These are phyloP conservation scores for Aspergillus hiratsukae DNA, from an alignment of 2,329 filamentous ascomycete species.

Conservation along the genomic window DNA sequence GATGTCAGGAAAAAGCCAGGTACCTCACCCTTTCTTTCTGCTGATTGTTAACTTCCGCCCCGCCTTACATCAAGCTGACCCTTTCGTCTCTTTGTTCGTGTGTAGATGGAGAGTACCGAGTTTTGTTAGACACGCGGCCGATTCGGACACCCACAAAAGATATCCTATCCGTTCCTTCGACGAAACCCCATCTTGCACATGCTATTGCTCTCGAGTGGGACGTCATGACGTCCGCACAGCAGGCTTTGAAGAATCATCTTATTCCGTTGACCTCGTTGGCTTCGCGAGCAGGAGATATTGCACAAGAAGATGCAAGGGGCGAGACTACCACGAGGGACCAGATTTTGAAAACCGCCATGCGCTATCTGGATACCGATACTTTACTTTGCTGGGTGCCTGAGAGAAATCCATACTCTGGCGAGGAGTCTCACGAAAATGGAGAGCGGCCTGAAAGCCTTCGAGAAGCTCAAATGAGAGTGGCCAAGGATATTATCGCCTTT, in stretches of 20 bases:
- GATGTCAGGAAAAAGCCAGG: constrained; percentile 63
- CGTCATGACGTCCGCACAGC: constrained; percentile 70
- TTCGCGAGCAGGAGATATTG: constrained; percentile 79
- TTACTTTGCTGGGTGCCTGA: constrained; percentile 82
- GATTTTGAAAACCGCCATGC: constrained; percentile 66
- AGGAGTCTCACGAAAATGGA: constrained; percentile 46
- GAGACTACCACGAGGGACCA: constrained; percentile 53
- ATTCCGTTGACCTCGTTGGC: constrained; percentile 85
- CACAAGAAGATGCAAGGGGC: constrained; percentile 57
- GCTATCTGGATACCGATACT: constrained; percentile 88
- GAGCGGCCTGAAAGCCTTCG: constrained; percentile 57
- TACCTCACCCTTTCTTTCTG: constrained; percentile 29
- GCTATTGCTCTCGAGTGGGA: constrained; percentile 95
- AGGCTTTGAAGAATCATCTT: constrained; percentile 79
- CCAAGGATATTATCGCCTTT: constrained; percentile 66
- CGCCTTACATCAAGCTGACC: not conserved
- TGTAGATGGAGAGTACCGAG: constrained; percentile 49
- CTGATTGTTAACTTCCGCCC: not conserved
- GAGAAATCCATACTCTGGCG: constrained; percentile 47
- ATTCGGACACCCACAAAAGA: constrained; percentile 72
- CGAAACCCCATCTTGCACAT: constrained; percentile 75
- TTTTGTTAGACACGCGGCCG: constrained; percentile 73
- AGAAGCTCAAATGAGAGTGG: constrained; percentile 65
- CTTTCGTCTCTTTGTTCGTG: not conserved
- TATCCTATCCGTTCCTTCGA: constrained; percentile 65